Conservation (phyloP, 768 basidiomycete genomes). For the Kwoniella mangroviensis region DNA sequence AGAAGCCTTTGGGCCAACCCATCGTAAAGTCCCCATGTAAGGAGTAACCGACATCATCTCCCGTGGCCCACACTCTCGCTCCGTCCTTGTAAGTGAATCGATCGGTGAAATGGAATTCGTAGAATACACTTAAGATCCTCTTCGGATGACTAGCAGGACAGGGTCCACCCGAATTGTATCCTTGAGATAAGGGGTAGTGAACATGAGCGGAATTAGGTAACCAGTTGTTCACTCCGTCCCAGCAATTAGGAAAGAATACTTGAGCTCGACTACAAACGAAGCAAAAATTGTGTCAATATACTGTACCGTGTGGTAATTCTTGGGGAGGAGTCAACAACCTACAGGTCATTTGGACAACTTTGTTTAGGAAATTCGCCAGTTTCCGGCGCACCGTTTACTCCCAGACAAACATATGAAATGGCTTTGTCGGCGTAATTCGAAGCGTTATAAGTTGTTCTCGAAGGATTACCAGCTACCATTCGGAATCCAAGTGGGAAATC, state of each 20-base stretch:
- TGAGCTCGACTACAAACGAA: conserved; percentile 37
- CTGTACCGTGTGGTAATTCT: background rate
- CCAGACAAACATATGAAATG: conserved; percentile 57
- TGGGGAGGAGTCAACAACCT: conserved; percentile 18
- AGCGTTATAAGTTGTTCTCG: conserved; percentile 54
- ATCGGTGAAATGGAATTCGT: conserved; percentile 57
- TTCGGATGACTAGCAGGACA: conserved; percentile 56
- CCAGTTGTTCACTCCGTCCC: conserved; percentile 57
- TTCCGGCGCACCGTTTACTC: conserved; percentile 43
- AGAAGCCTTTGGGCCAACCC: conserved; percentile 40
- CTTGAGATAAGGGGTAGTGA: conserved; percentile 54
- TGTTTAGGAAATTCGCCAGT: conserved; percentile 55
- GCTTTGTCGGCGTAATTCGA: conserved; percentile 50
- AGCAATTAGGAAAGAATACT: conserved; percentile 58
- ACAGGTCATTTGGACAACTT: conserved; percentile 57
- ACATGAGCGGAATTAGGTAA: conserved; percentile 58
- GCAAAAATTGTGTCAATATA: background rate
- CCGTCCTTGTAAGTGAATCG: conserved; percentile 52
- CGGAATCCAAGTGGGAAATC: conserved; percentile 57
- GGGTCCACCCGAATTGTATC: conserved; percentile 47
- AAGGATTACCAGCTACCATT: conserved; percentile 59
- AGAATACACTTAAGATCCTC: conserved; percentile 57
- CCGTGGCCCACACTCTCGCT: conserved; percentile 52
- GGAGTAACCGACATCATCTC: conserved; percentile 54
- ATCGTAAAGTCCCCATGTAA: conserved; percentile 39